A percentile compares a stretch with the other conserved stretches of the same genome.
Conservation (phyloP, 345 rosid species). For the Passiflora organensis region DNA sequence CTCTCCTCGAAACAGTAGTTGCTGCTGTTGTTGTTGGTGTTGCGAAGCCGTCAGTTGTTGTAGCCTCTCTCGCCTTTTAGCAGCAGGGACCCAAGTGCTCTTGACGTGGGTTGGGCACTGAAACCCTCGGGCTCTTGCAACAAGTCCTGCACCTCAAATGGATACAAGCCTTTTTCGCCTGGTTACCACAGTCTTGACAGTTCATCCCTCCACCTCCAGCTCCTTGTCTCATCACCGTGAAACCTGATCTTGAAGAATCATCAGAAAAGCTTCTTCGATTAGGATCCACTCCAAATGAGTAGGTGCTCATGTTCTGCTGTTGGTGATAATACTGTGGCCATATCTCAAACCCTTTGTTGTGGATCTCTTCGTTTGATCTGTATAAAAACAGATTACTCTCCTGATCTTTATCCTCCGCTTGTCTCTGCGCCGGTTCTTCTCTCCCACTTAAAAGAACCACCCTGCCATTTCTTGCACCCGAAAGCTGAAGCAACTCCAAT, state of each 20-base stretch:
- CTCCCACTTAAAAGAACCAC: constrained; percentile 74
- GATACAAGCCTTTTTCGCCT: constrained; percentile 85
- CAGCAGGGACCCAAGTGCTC: constrained; percentile 98
- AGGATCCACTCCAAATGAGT: constrained; percentile 30
- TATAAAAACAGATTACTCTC: constrained; percentile 39
- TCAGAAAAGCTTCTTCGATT: constrained; percentile 30
- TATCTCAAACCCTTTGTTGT: constrained; percentile 69
- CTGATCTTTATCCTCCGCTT: constrained; percentile 45
- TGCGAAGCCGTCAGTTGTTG: constrained; percentile 51
- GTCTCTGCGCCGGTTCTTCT: constrained; percentile 28
- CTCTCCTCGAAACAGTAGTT: constrained; percentile 22
- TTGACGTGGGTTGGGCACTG: constrained; percentile 84
- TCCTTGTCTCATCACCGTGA: constrained; percentile 23
- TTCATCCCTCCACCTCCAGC: constrained; percentile 58
- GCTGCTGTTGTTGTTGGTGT: no score
- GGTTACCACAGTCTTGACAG: constrained; percentile 96
- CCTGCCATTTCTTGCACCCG: constrained; percentile 68
- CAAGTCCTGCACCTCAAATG: constrained; percentile 94
- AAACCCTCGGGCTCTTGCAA: constrained; percentile 96
- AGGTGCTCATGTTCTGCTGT: constrained; percentile 18
- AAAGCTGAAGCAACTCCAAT: constrained; percentile 26
- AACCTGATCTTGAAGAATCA: constrained; percentile 29
- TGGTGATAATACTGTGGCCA: constrained; percentile 63
- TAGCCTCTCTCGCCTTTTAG: constrained; percentile 78
- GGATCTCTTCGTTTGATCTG: constrained; percentile 62